Percentiles rank a stretch among this genome's conserved stretches.
Conservation (phyloP, 2,329 filamentous ascomycete species). For the Trichoderma sp. region DNA sequence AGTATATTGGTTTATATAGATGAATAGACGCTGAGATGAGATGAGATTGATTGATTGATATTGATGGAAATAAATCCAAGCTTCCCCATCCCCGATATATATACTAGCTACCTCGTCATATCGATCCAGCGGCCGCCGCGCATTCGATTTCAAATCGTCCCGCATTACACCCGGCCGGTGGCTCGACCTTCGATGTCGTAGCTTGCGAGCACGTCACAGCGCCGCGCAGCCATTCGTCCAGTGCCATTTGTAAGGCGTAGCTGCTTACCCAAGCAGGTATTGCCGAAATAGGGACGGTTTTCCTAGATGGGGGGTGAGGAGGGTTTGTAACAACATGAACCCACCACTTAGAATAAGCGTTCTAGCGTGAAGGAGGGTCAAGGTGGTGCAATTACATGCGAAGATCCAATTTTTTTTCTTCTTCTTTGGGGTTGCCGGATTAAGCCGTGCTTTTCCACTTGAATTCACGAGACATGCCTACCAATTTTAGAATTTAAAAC, state of each 20-base stretch:
- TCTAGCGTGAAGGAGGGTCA: not conserved
- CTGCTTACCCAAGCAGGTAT: constrained; percentile 12
- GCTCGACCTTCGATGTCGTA: not conserved
- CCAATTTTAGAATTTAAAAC: too few species aligned
- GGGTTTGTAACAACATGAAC: not conserved
- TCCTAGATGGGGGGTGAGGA: not conserved
- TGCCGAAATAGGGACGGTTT: constrained; percentile 8
- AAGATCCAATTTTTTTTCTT: not conserved
- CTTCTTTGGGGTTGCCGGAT: not conserved
- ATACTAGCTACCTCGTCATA: not conserved
- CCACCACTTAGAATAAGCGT: not conserved
- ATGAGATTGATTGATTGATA: not conserved
- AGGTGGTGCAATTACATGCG: not conserved
- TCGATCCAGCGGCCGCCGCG: not conserved
- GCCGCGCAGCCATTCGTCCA: constrained; percentile 19
- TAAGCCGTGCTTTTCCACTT: not conserved
- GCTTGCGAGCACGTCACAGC: constrained; percentile 21
- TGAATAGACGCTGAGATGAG: not conserved
- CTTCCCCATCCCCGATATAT: not conserved
- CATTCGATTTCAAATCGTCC: constrained; percentile 17
- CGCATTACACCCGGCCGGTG: not conserved
- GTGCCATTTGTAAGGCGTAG: constrained; percentile 21
- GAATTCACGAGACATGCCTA: not conserved
- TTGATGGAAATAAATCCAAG: not conserved
- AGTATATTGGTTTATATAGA: not conserved